Evolutionary conservation across 2,329 filamentous ascomycete species (phyloP).

Genomic region (Sporothrix humicola): DNA sequence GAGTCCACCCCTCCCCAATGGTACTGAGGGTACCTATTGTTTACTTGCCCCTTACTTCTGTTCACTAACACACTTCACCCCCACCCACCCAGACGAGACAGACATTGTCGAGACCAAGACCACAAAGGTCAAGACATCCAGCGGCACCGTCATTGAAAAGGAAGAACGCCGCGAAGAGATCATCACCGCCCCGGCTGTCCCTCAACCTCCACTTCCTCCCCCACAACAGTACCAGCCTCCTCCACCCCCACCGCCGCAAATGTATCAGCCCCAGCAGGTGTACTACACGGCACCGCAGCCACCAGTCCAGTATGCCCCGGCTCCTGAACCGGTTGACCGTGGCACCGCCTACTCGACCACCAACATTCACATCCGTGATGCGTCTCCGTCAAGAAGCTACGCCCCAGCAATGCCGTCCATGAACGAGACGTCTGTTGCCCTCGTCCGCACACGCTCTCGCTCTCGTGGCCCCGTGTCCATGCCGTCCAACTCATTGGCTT

Average conservation of each 20-base stretch:
- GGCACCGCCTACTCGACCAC: constrained; percentile 46
- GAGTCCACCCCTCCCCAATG: constrained; percentile 19
- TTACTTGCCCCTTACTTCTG: neutral
- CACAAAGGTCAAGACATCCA: constrained; percentile 19
- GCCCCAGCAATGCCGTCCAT: constrained; percentile 37
- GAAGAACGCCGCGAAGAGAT: constrained; percentile 52
- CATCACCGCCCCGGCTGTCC: constrained; percentile 43
- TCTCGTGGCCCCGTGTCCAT: constrained; percentile 26
- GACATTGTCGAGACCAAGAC: constrained; percentile 35
- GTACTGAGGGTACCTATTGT: neutral
- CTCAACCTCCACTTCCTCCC: constrained; percentile 34
- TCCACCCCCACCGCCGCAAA: constrained; percentile 45
- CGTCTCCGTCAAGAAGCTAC: constrained; percentile 51
- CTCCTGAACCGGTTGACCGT: neutral
- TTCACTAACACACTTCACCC: constrained; percentile 11
- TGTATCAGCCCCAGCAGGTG: constrained; percentile 35
- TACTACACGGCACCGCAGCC: constrained; percentile 42
- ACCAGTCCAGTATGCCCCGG: constrained; percentile 34
- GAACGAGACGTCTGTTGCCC: constrained; percentile 11
- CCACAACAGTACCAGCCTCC: constrained; percentile 36
- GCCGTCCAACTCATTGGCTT: neutral
- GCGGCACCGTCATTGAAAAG: constrained; percentile 56
- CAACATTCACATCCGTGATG: constrained; percentile 53
- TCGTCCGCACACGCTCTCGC: constrained; percentile 34
- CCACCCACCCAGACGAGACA: neutral